These are phyloP conservation scores for Boechera stricta DNA, from an alignment of 345 rosid species.

Conservation along the genomic window DNA sequence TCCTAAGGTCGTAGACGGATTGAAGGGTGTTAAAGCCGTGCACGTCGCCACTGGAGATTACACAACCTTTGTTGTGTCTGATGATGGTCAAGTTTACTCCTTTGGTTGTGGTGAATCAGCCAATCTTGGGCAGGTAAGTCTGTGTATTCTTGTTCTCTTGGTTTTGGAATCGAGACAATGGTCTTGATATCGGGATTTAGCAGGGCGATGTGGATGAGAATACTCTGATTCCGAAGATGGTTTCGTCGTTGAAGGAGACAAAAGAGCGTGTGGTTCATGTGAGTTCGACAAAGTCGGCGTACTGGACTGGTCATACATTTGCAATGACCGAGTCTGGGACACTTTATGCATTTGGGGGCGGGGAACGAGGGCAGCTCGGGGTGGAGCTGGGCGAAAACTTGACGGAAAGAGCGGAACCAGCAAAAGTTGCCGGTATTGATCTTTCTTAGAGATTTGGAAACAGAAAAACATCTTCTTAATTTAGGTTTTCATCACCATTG, in stretches of 20 bases:
- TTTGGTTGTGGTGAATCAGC: conserved; percentile 93
- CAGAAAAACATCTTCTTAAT: neutral
- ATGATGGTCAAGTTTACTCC: conserved; percentile 90
- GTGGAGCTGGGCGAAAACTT: conserved; percentile 65
- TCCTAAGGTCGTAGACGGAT: conserved; percentile 84
- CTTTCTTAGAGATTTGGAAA: conserved; percentile 44
- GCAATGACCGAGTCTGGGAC: conserved; percentile 87
- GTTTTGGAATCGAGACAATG: neutral
- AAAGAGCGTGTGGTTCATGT: conserved; percentile 85
- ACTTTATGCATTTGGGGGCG: conserved; percentile 87
- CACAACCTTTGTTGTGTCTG: conserved; percentile 90
- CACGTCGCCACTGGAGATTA: conserved; percentile 92
- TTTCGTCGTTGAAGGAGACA: conserved; percentile 69
- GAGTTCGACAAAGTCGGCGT: conserved; percentile 80
- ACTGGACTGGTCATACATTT: conserved; percentile 90
- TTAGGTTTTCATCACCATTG: conserved; percentile 24
- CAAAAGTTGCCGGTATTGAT: conserved; percentile 66
- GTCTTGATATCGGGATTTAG: conserved; percentile 16
- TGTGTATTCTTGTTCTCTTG: neutral
- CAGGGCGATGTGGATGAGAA: conserved; percentile 73
- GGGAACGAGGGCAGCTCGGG: conserved; percentile 96
- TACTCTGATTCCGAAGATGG: conserved; percentile 72
- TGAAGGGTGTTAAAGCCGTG: conserved; percentile 74
- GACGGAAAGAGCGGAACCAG: conserved; percentile 79
- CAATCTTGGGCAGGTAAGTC: conserved; percentile 93